Evolutionary conservation across 805 yeast genomes (phyloP).

Genomic region (Cyberlindnera japonica): DNA sequence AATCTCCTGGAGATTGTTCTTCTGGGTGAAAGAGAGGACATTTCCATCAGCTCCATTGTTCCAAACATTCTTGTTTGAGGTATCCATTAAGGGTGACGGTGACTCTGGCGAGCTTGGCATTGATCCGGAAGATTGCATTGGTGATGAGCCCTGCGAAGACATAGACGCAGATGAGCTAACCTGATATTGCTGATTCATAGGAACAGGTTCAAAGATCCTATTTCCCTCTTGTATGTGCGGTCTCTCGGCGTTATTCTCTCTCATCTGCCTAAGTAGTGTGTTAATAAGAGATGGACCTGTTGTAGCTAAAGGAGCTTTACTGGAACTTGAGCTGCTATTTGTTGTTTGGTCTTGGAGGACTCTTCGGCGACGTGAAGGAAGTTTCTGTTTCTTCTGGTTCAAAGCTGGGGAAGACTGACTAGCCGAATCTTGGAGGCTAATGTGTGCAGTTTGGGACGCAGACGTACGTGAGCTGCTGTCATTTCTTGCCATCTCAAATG

Average conservation of each 20-base stretch:
- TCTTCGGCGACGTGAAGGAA: slow-evolving; percentile 20
- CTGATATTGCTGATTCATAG: neutral
- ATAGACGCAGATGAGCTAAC: neutral
- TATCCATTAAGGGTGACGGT: slow-evolving; percentile 6
- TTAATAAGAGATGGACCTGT: slow-evolving; percentile 17
- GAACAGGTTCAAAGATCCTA: neutral
- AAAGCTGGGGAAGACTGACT: neutral
- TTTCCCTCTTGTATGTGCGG: neutral
- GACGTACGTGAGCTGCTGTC: neutral
- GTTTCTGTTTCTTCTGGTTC: slow-evolving; percentile 16
- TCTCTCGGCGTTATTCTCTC: neutral
- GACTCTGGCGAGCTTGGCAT: slow-evolving; percentile 17
- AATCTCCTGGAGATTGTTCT: slow-evolving; percentile 51
- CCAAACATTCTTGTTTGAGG: slow-evolving; percentile 11
- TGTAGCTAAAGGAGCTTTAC: neutral
- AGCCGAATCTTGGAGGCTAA: neutral
- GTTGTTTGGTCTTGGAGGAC: neutral
- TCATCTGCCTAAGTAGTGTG: slow-evolving; percentile 20
- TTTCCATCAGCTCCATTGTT: slow-evolving; percentile 10
- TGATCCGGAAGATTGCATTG: slow-evolving; percentile 9
- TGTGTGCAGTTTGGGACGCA: neutral
- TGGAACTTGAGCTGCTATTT: neutral
- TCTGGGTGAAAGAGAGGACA: slow-evolving; percentile 38
- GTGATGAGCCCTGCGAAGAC: slow-evolving; percentile 8
- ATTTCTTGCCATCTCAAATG: slow-evolving; percentile 20